Percentiles rank a stretch among this genome's conserved stretches.
phyloP scores from a whole-genome alignment of 768 basidiomycete species.

The Leccinum disarticulatum region DNA sequence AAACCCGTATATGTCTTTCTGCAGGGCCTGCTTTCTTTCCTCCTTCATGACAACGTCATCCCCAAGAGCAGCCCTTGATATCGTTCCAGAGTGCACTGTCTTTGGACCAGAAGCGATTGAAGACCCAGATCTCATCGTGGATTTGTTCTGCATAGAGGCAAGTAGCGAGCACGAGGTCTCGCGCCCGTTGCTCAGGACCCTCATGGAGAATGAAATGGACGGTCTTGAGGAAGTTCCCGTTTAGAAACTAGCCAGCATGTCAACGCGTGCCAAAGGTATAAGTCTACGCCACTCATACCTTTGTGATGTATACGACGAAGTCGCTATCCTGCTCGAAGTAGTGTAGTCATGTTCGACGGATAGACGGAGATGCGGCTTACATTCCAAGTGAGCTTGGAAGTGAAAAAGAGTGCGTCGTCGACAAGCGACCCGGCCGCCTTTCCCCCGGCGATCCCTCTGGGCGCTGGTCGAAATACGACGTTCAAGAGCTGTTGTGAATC shows the following conservation, averaged over 20 bases:
- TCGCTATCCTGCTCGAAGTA: constrained; percentile 44
- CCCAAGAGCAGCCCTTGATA: constrained; percentile 68
- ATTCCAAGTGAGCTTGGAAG: constrained; percentile 58
- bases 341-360: not conserved
- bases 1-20: constrained; percentile 79
- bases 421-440: constrained; percentile 51
- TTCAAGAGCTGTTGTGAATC: constrained; percentile 49
- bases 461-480: constrained; percentile 48
- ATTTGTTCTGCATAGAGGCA: constrained; percentile 53
- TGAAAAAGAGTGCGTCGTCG: constrained; percentile 52
- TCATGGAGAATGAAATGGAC: constrained; percentile 60
- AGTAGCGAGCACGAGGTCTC: constrained; percentile 50
- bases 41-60: constrained; percentile 71
- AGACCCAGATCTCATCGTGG: constrained; percentile 77
- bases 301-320: constrained; percentile 52
- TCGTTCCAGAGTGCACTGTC: constrained; percentile 58
- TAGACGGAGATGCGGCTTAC: constrained; percentile 35
- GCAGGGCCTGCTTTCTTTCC: constrained; percentile 61
- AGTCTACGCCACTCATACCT: constrained; percentile 36
- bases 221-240: constrained; percentile 20
- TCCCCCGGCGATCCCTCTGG: constrained; percentile 36
- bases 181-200: constrained; percentile 51
- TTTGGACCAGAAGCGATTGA: constrained; percentile 69
- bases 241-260: constrained; percentile 31
- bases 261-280: not conserved